phyloP scores from a whole-genome alignment of 78 protist species.

The Dictyostelium discoideum region DNA sequence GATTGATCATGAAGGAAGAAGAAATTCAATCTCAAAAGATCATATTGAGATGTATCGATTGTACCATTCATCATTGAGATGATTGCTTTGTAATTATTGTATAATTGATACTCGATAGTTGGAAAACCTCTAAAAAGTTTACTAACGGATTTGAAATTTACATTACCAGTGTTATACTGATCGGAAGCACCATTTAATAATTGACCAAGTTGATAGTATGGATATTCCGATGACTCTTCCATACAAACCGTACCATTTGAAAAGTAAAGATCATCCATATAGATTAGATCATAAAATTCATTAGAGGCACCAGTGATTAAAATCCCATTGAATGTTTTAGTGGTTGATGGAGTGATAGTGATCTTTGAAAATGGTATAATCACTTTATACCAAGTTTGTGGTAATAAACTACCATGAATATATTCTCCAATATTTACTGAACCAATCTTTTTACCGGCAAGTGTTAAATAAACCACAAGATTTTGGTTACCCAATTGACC shows the following conservation, averaged over 20 bases:
- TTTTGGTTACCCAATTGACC: constrained; percentile 10
- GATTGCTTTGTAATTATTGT: neutral
- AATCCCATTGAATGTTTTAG: neutral
- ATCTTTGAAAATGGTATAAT: constrained; percentile 5
- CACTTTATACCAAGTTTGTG: constrained; percentile 36
- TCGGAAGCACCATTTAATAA: neutral
- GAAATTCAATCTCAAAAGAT: neutral
- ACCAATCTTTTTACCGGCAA: neutral
- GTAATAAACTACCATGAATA: constrained; percentile 2
- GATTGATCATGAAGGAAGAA: neutral
- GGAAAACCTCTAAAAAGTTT: neutral
- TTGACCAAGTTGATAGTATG: constrained; percentile 2
- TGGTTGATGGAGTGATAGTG: neutral
- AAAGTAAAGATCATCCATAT: constrained; percentile 38
- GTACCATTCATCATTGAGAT: neutral
- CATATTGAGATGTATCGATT: neutral
- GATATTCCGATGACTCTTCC: neutral
- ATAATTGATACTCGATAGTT: neutral
- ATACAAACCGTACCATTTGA: constrained; percentile 39
- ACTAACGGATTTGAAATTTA: neutral
- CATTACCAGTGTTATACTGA: neutral
- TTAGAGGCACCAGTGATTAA: neutral
- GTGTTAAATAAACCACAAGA: neutral
- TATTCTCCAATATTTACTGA: constrained; percentile 22
- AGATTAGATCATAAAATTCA: neutral